Base-by-base conservation (phyloP, 2,329 filamentous ascomycete genomes). In the Cladobotryum protrusum region DNA sequence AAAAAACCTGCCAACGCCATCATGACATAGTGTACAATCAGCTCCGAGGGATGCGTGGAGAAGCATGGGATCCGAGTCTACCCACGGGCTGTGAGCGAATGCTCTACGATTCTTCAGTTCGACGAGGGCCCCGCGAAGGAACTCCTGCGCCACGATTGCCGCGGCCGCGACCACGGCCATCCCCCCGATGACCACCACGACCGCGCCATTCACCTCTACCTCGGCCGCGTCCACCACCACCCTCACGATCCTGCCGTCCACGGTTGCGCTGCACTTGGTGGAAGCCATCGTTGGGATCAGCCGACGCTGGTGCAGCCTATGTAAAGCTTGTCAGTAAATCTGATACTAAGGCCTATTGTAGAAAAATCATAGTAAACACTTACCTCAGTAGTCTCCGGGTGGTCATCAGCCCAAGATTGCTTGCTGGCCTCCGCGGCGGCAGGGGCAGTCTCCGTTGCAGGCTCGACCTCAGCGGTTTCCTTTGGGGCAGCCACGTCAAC, bases 351-450 rank as follows among this genome's bases (percentile, higher is more conserved):
- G 29, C 37, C 17, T 15, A 42, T 13, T 19, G 5, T 34, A 37
- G 12, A 43, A 5, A 11, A 39, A 40, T 7, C 15, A 34, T 8
- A 41, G 34, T 19, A 6, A 18, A 51, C 34, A 61, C 71, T 58
- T 64, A 78, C 74, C 63, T 74, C 70, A 29, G 66, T 57, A 49
- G 65, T 67, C 52, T 83, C 80, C 15, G 85, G 81, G 59, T 87
- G 80, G 53, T 93, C 87, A 61, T 95, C 89, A 20, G 88, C 88
- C 88, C 88, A 95, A 60, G 84, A 89, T 63, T 86, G 82, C 29
- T 75, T 74, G 60, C 77, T 76, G 48, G 70, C 63, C 36, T n/a
- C 67, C 37, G 72, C 71, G 6, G 80, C 82, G 43, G n/a, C n/a
- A n/a, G 72, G 67, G 8, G 72, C 71, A 6, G 81, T 80, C 43